These are phyloP conservation scores for Funneliformis mosseae DNA, from an alignment of 192 early-diverging fungal species.

Conservation along the genomic window DNA sequence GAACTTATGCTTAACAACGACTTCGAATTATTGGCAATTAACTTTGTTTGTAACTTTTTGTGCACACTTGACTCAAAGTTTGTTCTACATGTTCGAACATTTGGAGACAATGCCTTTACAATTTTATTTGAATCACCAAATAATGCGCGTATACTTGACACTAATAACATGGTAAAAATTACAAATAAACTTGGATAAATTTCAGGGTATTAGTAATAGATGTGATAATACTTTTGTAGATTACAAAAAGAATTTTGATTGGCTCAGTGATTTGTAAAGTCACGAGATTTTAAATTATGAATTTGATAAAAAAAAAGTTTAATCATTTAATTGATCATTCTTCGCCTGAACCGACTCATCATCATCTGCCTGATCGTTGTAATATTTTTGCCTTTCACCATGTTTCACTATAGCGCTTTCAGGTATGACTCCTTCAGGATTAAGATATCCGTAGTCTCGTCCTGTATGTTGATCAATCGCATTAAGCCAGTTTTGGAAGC, in stretches of 20 bases:
- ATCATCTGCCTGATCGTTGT: not conserved
- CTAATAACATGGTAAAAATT: not conserved
- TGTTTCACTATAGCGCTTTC: slow-evolving; percentile 43
- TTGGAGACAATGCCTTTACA: not conserved
- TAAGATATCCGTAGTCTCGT: slow-evolving; percentile 65
- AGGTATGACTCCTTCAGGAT: slow-evolving; percentile 58
- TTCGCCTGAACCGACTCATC: too few relatives aligned
- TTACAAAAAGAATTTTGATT: too few relatives aligned
- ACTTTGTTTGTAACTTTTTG: not conserved
- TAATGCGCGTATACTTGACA: not conserved
- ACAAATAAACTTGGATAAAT: too few relatives aligned
- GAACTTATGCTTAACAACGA: not conserved
- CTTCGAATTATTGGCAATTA: not conserved
- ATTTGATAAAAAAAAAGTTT: too few relatives aligned
- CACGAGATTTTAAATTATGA: too few relatives aligned
- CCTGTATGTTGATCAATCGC: slow-evolving; percentile 58
- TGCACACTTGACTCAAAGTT: not conserved
- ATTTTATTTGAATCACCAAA: too few relatives aligned
- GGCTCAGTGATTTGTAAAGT: too few relatives aligned
- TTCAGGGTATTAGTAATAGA: too few relatives aligned
- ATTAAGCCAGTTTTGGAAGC: slow-evolving; percentile 66
- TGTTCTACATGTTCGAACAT: not conserved
- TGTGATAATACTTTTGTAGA: too few relatives aligned
- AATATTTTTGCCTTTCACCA: slow-evolving; percentile 33
- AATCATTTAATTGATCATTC: too few relatives aligned